Base-by-base conservation (phyloP, 441 rosid genomes). In the Bocquillonia castaneifolia region DNA sequence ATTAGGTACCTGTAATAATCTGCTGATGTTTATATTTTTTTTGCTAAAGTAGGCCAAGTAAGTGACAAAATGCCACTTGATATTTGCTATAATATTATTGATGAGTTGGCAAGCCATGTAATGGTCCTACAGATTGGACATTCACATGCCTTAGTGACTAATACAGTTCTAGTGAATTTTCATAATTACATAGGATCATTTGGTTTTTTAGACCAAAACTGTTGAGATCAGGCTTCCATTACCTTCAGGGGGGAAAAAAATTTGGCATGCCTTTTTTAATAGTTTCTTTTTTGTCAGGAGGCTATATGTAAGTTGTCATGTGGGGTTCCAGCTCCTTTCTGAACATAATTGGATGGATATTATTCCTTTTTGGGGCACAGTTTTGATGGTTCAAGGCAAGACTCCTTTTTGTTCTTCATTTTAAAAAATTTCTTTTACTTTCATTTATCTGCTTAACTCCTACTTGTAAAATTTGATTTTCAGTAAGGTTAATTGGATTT, bases 11-110 rank as follows among this genome's bases (percentile, higher is more conserved):
- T 68, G 74, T 74, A 20, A 28, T 66, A 66, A 71, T 77, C 72
- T 37, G 50, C 52, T 70, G 82, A 75, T 47, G 58, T 69, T 20
- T 74, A 67, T 66, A 72, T 40, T n/a, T n/a, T n/a, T n/a, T n/a
- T n/a, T 63, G 69, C 67, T 71, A 81, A 77, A 80, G 78, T 68
- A 51, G 77, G 74, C 73, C 68, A 71, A 48, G 54, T 50, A 74
- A 71, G 63, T 69, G 91, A 86, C 85, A 81, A 81, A 77, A 73
- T 40, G 79, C 83, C 79, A 78, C 84, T 77, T 78, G 84, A 44
- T 67, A 50, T 67, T 32, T 51, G 80, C 67, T 66, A 12, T 28
- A 68, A 78, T 73, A 53, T 50, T 61, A 69, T 66, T 64, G 74
- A 62, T 83, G 85, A 83, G 91, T 78, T 86, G 87, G 86, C 81